A percentile compares a stretch with the other conserved stretches of the same genome.
These are phyloP conservation scores for Fragilariopsis cylindrus DNA, from an alignment of 108 stramenopile species.

Conservation along the genomic window DNA sequence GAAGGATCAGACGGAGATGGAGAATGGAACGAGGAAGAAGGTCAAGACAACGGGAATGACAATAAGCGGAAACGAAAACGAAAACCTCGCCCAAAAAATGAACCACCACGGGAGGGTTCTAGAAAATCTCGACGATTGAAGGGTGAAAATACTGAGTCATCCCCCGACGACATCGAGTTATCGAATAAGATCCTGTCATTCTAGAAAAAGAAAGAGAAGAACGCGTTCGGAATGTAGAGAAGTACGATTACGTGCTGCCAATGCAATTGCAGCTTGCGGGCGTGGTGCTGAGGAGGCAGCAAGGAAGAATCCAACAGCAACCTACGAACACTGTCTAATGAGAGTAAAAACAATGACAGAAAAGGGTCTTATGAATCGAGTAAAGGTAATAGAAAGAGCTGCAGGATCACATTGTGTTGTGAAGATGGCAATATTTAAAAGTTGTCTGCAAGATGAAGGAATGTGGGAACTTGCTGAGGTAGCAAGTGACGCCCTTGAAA, in stretches of 20 bases:
- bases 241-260: slow-evolving; percentile 62
- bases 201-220: slow-evolving; percentile 41
- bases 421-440: slow-evolving; percentile 91
- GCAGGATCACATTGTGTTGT: slow-evolving; percentile 87
- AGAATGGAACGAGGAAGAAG: not conserved
- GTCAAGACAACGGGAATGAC: not conserved
- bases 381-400: slow-evolving; percentile 85
- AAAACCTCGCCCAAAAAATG: slow-evolving; percentile 1
- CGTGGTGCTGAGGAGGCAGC: slow-evolving; percentile 40
- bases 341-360: slow-evolving; percentile 81
- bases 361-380: slow-evolving; percentile 65
- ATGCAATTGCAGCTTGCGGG: slow-evolving; percentile 26
- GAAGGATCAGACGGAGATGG: not conserved
- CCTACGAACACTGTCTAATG: slow-evolving; percentile 89
- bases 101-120: slow-evolving; percentile 2
- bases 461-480: slow-evolving; percentile 75
- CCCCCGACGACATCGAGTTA: slow-evolving; percentile 4
- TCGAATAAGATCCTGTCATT: slow-evolving; percentile 19
- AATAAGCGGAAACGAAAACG: slow-evolving; percentile 12
- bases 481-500: slow-evolving; percentile 77
- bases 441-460: slow-evolving; percentile 84
- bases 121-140: slow-evolving; percentile 9
- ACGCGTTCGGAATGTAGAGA: slow-evolving; percentile 68
- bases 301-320: slow-evolving; percentile 80
- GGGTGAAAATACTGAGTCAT: slow-evolving; percentile 8